A percentile compares a stretch with the other conserved stretches of the same genome.
Evolutionary conservation across 2,329 filamentous ascomycete genomes (phyloP).

Genomic region (Fusarium pseudoanthophilum): DNA sequence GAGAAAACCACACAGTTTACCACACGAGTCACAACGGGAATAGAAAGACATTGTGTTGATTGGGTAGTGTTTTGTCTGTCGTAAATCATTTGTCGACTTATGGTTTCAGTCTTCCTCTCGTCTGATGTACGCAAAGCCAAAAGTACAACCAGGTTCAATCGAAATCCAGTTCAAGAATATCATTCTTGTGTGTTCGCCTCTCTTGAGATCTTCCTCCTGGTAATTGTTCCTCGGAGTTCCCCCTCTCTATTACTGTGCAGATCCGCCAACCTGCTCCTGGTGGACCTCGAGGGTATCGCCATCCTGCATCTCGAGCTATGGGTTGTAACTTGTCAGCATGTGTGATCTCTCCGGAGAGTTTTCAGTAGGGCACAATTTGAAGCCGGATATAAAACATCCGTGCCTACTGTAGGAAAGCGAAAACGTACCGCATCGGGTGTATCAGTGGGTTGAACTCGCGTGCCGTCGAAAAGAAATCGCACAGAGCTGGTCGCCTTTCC

Average conservation of each 20-base stretch:
- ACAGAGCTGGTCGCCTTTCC: constrained; percentile 88
- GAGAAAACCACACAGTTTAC: neutral
- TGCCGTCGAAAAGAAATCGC: constrained; percentile 96
- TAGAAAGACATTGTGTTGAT: neutral
- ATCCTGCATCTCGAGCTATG: constrained; percentile 93
- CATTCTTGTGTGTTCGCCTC: constrained; percentile 15
- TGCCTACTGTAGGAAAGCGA: neutral
- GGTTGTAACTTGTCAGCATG: constrained; percentile 18
- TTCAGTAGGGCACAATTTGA: neutral
- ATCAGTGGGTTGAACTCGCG: constrained; percentile 87
- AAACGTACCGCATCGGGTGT: constrained; percentile 88
- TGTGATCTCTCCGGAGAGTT: neutral
- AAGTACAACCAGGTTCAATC: constrained; percentile 17
- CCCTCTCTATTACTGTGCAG: constrained; percentile 24
- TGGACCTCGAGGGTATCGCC: constrained; percentile 97
- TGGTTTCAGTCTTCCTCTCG: constrained; percentile 29
- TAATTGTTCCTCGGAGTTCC: neutral
- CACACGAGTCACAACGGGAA: neutral
- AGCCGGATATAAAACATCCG: neutral
- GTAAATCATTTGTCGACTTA: constrained; percentile 42
- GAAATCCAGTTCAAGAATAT: constrained; percentile 30
- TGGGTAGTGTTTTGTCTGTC: constrained; percentile 48
- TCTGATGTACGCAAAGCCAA: constrained; percentile 40
- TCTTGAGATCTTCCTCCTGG: neutral
- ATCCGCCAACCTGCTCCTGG: constrained; percentile 95